Evolutionary conservation across 208 protist species (phyloP).

Genomic region (Polymyxa betae): DNA sequence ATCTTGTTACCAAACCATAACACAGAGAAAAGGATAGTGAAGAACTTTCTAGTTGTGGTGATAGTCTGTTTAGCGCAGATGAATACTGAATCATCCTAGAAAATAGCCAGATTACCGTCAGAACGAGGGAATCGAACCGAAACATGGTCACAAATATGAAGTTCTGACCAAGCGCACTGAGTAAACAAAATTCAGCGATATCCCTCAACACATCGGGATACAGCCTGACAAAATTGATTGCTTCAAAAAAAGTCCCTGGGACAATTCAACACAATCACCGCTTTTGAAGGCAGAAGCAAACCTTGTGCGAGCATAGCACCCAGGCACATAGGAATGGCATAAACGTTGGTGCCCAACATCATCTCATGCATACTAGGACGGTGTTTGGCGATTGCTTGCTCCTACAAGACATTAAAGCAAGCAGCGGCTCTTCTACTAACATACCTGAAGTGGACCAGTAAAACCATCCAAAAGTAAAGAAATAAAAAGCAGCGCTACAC

Average conservation of each 20-base stretch:
- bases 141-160: slow-evolving; percentile 43
- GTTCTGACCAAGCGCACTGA: slow-evolving; percentile 37
- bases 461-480: slow-evolving; percentile 31
- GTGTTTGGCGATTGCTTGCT: background rate
- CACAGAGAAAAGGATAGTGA: slow-evolving; percentile 38
- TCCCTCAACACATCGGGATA: background rate
- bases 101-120: background rate
- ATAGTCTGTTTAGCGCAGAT: background rate
- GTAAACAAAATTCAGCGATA: slow-evolving; percentile 10
- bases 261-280: background rate
- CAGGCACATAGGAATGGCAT: slow-evolving; percentile 43
- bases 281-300: background rate
- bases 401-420: background rate
- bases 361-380: slow-evolving; percentile 10
- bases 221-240: background rate
- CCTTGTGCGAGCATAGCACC: slow-evolving; percentile 10
- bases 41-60: slow-evolving; percentile 40
- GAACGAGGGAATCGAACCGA: slow-evolving; percentile 43
- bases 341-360: slow-evolving; percentile 38
- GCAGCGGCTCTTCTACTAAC: background rate
- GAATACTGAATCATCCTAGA: background rate
- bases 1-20: slow-evolving; percentile 25
- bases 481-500: background rate
- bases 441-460: slow-evolving; percentile 37
- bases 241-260: background rate